Evolutionary conservation across 495 filamentous ascomycete species (phyloP).

Genomic region (Xylaria palmicola): DNA sequence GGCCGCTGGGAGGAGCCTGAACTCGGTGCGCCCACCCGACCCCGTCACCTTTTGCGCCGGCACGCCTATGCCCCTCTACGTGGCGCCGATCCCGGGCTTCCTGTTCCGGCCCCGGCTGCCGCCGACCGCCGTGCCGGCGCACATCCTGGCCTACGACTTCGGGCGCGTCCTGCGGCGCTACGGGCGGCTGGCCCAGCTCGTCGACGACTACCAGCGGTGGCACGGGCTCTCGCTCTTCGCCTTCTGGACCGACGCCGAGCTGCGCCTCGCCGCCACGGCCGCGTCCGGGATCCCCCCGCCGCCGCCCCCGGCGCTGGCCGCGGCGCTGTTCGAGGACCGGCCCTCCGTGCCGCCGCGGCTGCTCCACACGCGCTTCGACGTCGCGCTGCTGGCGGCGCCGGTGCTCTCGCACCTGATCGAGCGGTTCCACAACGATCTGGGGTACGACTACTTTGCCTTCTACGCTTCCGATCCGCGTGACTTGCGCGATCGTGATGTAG

Average conservation of each 20-base stretch:
- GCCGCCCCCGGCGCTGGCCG: neutral
- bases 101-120: neutral
- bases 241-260: neutral
- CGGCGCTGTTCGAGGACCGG: neutral
- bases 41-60: neutral
- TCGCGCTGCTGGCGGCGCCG: neutral
- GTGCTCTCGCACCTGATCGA: constrained; percentile 11
- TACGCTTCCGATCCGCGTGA: neutral
- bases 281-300: neutral
- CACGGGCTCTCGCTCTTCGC: neutral
- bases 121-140: neutral
- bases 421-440: constrained; percentile 6
- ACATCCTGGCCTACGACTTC: neutral
- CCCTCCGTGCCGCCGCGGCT: constrained; percentile 7
- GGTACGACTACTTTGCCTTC: constrained; percentile 7
- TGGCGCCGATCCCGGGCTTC: neutral
- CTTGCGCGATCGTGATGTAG: no score
- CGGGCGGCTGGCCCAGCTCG: neutral
- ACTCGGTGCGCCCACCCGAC: neutral
- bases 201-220: constrained; percentile 8
- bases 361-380: neutral
- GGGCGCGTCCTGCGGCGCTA: neutral
- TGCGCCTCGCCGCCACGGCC: neutral
- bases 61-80: no score
- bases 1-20: no score